Base-by-base conservation (phyloP, 768 basidiomycete genomes). In the Daedalea quercina region DNA sequence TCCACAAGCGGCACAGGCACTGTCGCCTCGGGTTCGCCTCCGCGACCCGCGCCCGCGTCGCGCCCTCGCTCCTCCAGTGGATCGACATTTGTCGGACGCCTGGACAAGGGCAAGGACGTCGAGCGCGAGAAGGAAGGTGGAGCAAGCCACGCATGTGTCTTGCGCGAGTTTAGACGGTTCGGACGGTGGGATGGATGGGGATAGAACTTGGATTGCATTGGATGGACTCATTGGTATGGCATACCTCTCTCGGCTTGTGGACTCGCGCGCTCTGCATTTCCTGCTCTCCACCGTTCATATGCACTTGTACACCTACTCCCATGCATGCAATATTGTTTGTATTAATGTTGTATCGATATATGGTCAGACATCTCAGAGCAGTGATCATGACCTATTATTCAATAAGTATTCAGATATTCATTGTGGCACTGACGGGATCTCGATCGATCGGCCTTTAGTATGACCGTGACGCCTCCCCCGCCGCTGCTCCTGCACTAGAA, bases 121-220 rank as follows among this genome's bases (percentile, higher is more conserved):
- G 82, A 80, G 55, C 78, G 73, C 33, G 79, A 81, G 45, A 77
- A 78, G 64, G 81, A 77, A 56, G 68, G 70, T 48, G 82, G 80
- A 64, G 78, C 84, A 54, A 77, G 79, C 54, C 74, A 81, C 45
- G 80, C 85, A 25, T 85, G 91, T 64, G 72, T 76, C 12, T 64
- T 94, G 47, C 75, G 82, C 59, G 91, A 94, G 65, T 94, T 84
- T 66, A 72, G 90, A 57, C 76, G 85, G 58, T 93, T 84, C 63
- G 92, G 91, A 22, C 75, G 88, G 51, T 92, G 90, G 89, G 91
- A 94, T 73, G 91, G 90, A 0, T 94, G 91, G 91, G 63, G 63
- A 17, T 66, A 51, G 56, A 57, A 17, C 8, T 15, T 3, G 9
- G 19, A 28, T 13, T n/a, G 44, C 33, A 37, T 33, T 43, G 52